Evolutionary conservation across 306 rosid species (phyloP).

Genomic region (Cyamopsis tetragonoloba): DNA sequence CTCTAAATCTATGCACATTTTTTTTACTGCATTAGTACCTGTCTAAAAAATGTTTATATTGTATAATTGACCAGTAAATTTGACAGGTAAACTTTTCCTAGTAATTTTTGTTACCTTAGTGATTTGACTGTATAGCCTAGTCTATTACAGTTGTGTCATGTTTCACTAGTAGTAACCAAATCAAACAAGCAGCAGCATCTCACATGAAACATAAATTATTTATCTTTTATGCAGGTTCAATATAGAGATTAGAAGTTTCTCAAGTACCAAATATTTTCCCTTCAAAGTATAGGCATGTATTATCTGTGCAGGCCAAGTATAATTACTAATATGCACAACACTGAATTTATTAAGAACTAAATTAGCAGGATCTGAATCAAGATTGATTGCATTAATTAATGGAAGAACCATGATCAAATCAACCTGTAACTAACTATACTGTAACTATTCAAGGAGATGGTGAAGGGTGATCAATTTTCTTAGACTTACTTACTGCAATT

Average conservation of each 20-base stretch:
- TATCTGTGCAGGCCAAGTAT: conserved; percentile 3
- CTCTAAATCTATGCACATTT: neutral
- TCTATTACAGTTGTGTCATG: neutral
- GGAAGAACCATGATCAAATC: conserved; percentile 37
- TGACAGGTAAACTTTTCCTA: neutral
- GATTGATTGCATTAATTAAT: conserved; percentile 40
- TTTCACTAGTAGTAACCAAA: conserved; percentile 22
- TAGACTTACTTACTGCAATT: conserved; percentile 23
- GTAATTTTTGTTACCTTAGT: conserved; percentile 9
- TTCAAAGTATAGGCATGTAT: conserved; percentile 14
- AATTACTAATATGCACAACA: conserved; percentile 4
- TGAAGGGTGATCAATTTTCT: conserved; percentile 29
- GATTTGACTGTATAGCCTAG: conserved; percentile 8
- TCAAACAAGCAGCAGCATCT: conserved; percentile 29
- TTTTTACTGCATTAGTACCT: neutral
- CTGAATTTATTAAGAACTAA: conserved; percentile 39
- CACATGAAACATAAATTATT: conserved; percentile 43
- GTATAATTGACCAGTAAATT: neutral
- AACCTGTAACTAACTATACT: conserved; percentile 34
- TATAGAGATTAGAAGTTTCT: conserved; percentile 13
- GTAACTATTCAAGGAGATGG: conserved; percentile 48
- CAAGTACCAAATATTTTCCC: conserved; percentile 4
- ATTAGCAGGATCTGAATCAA: conserved; percentile 37
- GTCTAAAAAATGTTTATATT: neutral
- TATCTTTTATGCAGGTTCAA: conserved; percentile 11